Base-by-base conservation (phyloP, 2,329 filamentous ascomycete genomes). In the Aquanectria penicillioides region DNA sequence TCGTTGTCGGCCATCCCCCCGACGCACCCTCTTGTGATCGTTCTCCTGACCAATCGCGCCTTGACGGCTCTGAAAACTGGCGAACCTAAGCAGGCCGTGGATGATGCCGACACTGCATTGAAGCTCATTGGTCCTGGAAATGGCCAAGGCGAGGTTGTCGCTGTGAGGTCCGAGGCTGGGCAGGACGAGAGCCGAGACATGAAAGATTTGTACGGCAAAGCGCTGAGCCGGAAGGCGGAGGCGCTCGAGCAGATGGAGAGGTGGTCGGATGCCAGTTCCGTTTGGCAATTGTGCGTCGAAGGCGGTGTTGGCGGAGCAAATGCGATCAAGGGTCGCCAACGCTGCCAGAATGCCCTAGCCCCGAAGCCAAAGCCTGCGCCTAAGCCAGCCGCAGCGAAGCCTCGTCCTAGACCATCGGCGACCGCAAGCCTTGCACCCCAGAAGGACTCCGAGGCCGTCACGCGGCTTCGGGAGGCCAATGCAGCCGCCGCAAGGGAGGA, bases 231-330 rank as follows among this genome's bases (percentile, higher is more conserved):
- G 51, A 98, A 98, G 79, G 95, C 95, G 1, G 95, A 99, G 77
- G 95, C 93, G 1, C 82, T 98, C 7, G 95, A 99, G 75, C 91
- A 97, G 72, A 90, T 99, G 82, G 95, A 99, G 78, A 92, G 90
- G 73, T 99, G 94, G 94, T 78, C 80, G 3, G 94, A 98, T 47
- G 95, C 95, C 2, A 88, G 87, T 0, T 79, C 81, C 2, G 88
- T 91, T 0, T 99, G 95, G 95, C 88, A 89, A 69, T 80, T 86
- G 52, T 94, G 92, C 28, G 91, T 98, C 2, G 91, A 96, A 75
- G 87, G 86, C 22, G 93, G 94, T 4, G 87, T 96, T 13, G 94
- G 95, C n/a, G 94, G 93, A 7, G 82, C 90, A 7, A 90, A 90
- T 8, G 93, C 93, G 48, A 90, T 93, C 34, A 90, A 94, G 67